phyloP scores from a whole-genome alignment of 805 yeast species.

The Candida saitoana region DNA sequence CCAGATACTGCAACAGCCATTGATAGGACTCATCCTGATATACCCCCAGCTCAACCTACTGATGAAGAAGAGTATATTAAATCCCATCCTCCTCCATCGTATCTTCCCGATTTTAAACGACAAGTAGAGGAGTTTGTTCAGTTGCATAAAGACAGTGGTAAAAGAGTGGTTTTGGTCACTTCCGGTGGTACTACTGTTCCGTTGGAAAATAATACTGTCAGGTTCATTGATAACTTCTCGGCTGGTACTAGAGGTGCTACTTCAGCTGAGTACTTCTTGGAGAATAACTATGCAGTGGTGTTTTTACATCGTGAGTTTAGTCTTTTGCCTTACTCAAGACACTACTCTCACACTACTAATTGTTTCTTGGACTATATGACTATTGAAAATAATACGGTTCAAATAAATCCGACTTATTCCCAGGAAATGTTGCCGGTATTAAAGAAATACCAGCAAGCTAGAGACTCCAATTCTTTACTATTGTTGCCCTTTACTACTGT shows the following conservation, averaged over 20 bases:
- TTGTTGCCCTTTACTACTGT: constrained; percentile 90
- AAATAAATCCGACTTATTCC: constrained; percentile 57
- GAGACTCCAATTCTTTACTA: constrained; percentile 50
- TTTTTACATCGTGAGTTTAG: constrained; percentile 92
- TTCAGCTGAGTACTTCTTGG: constrained; percentile 86
- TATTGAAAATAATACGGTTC: constrained; percentile 51
- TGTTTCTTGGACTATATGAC: constrained; percentile 83
- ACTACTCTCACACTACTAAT: constrained; percentile 77
- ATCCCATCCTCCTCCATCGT: constrained; percentile 67
- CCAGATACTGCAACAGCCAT: constrained; percentile 74
- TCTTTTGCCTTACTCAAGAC: constrained; percentile 87
- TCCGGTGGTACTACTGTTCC: constrained; percentile 99
- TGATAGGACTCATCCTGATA: constrained; percentile 69
- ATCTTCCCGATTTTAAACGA: constrained; percentile 56
- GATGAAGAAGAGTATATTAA: constrained; percentile 79
- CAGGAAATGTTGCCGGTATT: constrained; percentile 57
- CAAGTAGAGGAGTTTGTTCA: constrained; percentile 61
- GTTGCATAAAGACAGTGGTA: constrained; percentile 43
- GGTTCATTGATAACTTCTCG: constrained; percentile 93
- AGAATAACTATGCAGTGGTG: constrained; percentile 84
- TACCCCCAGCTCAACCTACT: constrained; percentile 66
- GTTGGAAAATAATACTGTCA: constrained; percentile 89
- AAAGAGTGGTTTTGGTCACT: constrained; percentile 75
- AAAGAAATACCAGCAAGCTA: constrained; percentile 51
- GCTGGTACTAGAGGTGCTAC: constrained; percentile 99